These are phyloP conservation scores for Penicillium flavigenum DNA, from an alignment of 495 filamentous ascomycete genomes.

Conservation along the genomic window DNA sequence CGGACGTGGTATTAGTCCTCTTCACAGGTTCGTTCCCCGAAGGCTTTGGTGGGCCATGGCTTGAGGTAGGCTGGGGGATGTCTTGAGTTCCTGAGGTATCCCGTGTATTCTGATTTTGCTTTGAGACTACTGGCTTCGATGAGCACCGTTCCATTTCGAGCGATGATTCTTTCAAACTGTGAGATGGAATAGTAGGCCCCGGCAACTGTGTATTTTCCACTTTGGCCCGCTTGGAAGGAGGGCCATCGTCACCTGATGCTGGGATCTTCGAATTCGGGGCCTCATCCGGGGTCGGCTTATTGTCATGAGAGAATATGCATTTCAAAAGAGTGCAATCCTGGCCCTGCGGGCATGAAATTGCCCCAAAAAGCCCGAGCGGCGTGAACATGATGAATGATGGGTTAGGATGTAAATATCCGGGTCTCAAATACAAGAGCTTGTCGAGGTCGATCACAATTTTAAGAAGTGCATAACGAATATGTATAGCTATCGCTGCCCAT, in stretches of 20 bases:
- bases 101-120: neutral
- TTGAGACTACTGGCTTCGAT: neutral
- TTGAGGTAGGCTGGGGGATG: conserved; percentile 47
- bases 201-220: neutral
- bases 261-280: neutral
- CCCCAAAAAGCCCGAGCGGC: conserved; percentile 62
- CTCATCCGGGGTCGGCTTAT: neutral
- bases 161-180: neutral
- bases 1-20: neutral
- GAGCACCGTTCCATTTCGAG: neutral
- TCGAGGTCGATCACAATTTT: neutral
- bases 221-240: conserved; percentile 4
- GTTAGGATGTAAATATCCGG: neutral
- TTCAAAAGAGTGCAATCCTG: conserved; percentile 53
- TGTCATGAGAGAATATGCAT: conserved; percentile 60
- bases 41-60: conserved; percentile 12
- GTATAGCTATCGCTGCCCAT: neutral
- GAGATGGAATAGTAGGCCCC: neutral
- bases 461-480: neutral
- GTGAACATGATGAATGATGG: conserved; percentile 58
- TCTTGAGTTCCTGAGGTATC: conserved; percentile 16
- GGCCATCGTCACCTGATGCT: neutral
- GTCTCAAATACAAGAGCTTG: neutral
- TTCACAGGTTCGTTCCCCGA: conserved; percentile 27
- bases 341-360: conserved; percentile 62